Base-by-base conservation (phyloP, 2,329 filamentous ascomycete genomes). In the Gnomoniopsis sp. region DNA sequence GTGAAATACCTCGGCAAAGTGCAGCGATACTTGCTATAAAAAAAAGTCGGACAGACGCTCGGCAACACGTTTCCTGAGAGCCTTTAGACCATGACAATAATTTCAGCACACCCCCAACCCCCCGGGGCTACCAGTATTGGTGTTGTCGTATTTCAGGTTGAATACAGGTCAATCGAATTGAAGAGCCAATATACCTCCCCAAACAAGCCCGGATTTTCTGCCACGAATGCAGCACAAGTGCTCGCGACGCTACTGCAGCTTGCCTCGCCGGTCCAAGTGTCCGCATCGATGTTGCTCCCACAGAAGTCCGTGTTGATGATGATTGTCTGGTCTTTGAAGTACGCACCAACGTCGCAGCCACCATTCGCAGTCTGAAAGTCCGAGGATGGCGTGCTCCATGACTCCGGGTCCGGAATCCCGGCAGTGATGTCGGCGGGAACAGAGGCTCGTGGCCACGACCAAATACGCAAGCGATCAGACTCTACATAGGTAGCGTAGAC, bases 161-260 rank as follows among this genome's bases (percentile, higher is more conserved):
- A 30, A 30, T 30, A 30, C 8, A 30, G 26, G 8, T 30, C 38
- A 43, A 82, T 73, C 10, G 76, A 77, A 56, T 78, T 79, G 67
- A 88, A 76, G 44, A 75, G 72, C 81, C 84, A 88, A 70, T 83
- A 87, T 6, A 82, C 77, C 19, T 85, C 77, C 12, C 68, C 64
- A 65, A 87, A 88, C 1, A 77, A 82, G 8, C 70, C 64, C 0
- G 85, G 84, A 65, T 86, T 82, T 62, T 81, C 76, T 57, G 74
- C 73, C 12, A 88, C 86, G 67, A 77, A 88, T 22, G 75, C 76
- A 14, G 79, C 67, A 72, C 86, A 88, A 3, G 63, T 65, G 15
- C 52, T 49, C 26, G 63, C 65, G 6, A 61, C 53, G 49, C 52
- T 62, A 17, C 52, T 56, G 58, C 64, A 67, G n/a, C 55, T 43